Conservation (phyloP, 2,329 filamentous ascomycete species). For the Trichoderma koningiopsis region DNA sequence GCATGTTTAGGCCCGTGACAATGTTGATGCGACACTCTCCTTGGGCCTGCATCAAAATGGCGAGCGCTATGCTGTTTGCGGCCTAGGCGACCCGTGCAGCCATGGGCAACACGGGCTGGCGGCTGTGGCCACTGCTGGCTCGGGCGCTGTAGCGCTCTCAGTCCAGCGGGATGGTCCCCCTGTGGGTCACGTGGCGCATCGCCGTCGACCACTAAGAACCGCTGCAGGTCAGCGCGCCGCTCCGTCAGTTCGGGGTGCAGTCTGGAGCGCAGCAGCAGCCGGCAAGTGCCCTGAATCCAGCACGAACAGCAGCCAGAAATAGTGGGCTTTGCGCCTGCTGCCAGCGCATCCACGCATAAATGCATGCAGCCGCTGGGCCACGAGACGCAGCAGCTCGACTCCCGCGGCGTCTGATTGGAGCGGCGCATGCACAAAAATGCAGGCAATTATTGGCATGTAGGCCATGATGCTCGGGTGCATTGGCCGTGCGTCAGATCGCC, state of each 20-base stretch:
- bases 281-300: background rate
- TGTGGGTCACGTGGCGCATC: constrained; percentile 11
- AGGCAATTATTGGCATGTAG: constrained; percentile 17
- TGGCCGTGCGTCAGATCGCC: background rate
- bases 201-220: constrained; percentile 4
- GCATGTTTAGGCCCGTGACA: constrained; percentile 36
- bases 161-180: constrained; percentile 5
- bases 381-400: constrained; percentile 6
- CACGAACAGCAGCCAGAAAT: background rate
- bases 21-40: constrained; percentile 30
- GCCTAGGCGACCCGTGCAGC: constrained; percentile 32
- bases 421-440: background rate
- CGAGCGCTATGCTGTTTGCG: constrained; percentile 18
- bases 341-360: constrained; percentile 20
- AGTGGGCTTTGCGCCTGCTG: background rate
- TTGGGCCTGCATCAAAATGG: constrained; percentile 24
- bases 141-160: background rate
- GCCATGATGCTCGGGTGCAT: constrained; percentile 15
- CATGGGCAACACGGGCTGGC: constrained; percentile 37
- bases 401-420: background rate
- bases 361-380: background rate
- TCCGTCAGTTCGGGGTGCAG: constrained; percentile 9
- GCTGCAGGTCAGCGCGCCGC: background rate
- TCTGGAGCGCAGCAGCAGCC: background rate
- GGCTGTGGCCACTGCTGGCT: background rate